Base-by-base conservation (phyloP, 768 basidiomycete species). In the Rhizopogon roseolus region DNA sequence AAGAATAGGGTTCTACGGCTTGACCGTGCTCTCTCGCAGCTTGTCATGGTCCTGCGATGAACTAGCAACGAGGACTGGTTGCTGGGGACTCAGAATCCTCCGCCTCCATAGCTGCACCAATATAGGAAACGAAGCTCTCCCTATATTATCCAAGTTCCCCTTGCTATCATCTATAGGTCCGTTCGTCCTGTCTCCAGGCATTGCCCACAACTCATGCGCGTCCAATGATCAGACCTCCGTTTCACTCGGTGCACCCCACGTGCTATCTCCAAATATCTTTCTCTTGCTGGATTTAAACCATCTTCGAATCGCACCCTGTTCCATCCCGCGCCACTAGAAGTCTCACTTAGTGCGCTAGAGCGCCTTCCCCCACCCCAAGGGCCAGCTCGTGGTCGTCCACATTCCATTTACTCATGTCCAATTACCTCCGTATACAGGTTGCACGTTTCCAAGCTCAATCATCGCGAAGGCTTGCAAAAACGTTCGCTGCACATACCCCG, bases 101-200 rank as follows among this genome's bases (percentile, higher is more conserved):
- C 68, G 74, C 46, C 73, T 89, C 8, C 68, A 77, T 51, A 71
- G 80, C 57, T 89, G 86, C 64, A 67, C 60, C 28, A 68, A 71
- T 19, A 69, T 89, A 54, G 72, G 76, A 17, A 64, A 80, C 58
- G 59, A 69, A 2, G 74, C 77, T 2, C 73, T 79, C 54, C 52
- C 66, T 2, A 57, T 68, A 32, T 68, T 89, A 0, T 37, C 55
- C 41, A 68, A 64, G 19, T 84, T 89, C 54, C 79, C 80, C 17
- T 73, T 88, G 36, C 78, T 89, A 27, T 78, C 78, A 27, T 79
- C 79, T 17, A 57, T 89, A 58, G 87, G 86, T 85, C 49, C 29
- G 80, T 77, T 25, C 11, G 19, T 14, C 22, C 41, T 17, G 19
- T 14, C 37, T 50, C 34, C 14, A 22, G 22, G 44, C 40, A 34